Percentiles rank a stretch among this genome's conserved stretches.
Evolutionary conservation across 495 filamentous ascomycete genomes (phyloP).

Genomic region (Aspergillus sclerotiicarbonarius): DNA sequence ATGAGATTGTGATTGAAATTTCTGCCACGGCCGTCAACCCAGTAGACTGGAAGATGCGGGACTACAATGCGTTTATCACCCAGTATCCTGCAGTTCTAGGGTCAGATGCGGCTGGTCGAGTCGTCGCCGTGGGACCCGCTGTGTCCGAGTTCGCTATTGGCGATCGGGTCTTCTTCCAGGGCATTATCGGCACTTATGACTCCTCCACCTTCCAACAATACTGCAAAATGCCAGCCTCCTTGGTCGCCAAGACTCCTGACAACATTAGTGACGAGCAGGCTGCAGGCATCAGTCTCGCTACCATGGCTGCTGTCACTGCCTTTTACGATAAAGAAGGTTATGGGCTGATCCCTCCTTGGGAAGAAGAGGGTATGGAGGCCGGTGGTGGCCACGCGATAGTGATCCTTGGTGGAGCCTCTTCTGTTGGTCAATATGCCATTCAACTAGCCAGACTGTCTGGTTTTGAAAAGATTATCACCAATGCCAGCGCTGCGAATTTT

Average conservation of each 20-base stretch:
- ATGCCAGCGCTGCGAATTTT: slow-evolving; percentile 42
- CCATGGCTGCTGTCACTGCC: slow-evolving; percentile 32
- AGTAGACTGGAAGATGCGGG: slow-evolving; percentile 35
- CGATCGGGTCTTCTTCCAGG: slow-evolving; percentile 36
- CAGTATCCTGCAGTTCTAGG: slow-evolving; percentile 41
- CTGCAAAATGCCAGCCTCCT: slow-evolving; percentile 27
- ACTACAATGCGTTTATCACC: slow-evolving; percentile 26
- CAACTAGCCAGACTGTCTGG: slow-evolving; percentile 43
- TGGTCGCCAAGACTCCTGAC: slow-evolving; percentile 33
- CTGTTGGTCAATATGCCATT: slow-evolving; percentile 41
- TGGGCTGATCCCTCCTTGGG: slow-evolving; percentile 21
- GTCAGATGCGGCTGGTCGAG: slow-evolving; percentile 38
- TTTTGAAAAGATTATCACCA: slow-evolving; percentile 43
- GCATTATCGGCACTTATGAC: slow-evolving; percentile 26
- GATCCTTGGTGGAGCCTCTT: slow-evolving; percentile 48
- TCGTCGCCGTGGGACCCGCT: slow-evolving; percentile 32
- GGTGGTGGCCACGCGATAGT: slow-evolving; percentile 31
- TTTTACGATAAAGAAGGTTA: slow-evolving; percentile 27
- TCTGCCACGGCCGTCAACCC: slow-evolving; percentile 48
- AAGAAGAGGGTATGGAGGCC: slow-evolving; percentile 23
- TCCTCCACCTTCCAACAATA: slow-evolving; percentile 44
- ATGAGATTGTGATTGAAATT: slow-evolving; percentile 31
- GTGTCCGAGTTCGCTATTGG: slow-evolving; percentile 30
- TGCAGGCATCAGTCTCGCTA: slow-evolving; percentile 38
- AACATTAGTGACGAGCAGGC: slow-evolving; percentile 40